Conservation (phyloP, 805 yeast genomes). For the Myxozyma lipomycoides region DNA sequence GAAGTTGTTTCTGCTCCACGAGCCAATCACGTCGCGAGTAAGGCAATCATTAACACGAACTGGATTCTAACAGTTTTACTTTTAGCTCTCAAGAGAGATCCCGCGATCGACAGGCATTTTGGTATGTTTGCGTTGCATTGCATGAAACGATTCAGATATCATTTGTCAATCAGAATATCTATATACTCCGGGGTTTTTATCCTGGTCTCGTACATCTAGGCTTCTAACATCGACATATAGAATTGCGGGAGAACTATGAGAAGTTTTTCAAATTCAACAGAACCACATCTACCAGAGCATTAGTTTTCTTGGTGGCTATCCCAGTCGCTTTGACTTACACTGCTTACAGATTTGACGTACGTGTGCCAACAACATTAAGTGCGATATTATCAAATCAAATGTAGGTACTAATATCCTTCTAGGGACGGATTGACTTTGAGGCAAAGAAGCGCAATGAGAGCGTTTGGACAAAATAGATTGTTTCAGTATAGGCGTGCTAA, state of each 20-base stretch:
- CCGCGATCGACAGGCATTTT: slow-evolving; percentile 27
- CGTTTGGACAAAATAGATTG: slow-evolving; percentile 19
- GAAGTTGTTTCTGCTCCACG: too few relatives aligned
- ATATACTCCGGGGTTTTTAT: too few relatives aligned
- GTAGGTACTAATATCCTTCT: too few relatives aligned
- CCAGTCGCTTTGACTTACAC: slow-evolving; percentile 16
- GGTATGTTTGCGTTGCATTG: slow-evolving; percentile 12
- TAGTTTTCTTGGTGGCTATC: slow-evolving; percentile 13
- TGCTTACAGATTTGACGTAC: slow-evolving; percentile 24
- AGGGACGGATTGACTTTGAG: slow-evolving; percentile 26
- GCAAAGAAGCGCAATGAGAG: slow-evolving; percentile 25
- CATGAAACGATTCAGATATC: too few relatives aligned
- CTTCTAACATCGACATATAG: slow-evolving; percentile 2
- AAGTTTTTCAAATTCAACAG: slow-evolving; percentile 22
- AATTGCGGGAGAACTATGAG: slow-evolving; percentile 26
- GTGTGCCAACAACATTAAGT: background rate
- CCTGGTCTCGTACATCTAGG: too few relatives aligned
- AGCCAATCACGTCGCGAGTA: too few relatives aligned
- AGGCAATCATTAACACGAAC: too few relatives aligned
- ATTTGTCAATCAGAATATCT: too few relatives aligned
- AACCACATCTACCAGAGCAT: slow-evolving; percentile 16
- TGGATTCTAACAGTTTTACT: background rate
- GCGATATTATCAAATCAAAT: too few relatives aligned
- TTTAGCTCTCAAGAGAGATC: slow-evolving; percentile 26
- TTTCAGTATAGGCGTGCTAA: too few relatives aligned